Base-by-base conservation (phyloP, 805 yeast species). In the Sugiyamaella marilandica region DNA sequence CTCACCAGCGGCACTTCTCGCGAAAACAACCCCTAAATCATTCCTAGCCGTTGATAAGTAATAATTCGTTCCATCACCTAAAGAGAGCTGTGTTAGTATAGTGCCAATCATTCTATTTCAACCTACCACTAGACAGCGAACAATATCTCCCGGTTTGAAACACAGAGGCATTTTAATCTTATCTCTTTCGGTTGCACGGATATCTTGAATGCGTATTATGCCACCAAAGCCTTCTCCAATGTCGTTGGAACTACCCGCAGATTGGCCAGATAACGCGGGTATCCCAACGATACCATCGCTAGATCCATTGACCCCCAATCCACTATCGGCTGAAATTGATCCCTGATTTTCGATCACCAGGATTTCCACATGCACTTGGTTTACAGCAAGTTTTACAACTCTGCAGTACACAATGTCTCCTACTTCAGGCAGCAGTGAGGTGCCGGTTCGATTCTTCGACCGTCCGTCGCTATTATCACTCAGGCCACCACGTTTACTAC, bases 21-120 rank as follows among this genome's bases (percentile, higher is more conserved):
- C 97, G 67, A 91, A 87, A 1, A 94, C 84, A 2, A 94, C 99
- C 2, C 99, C 99, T 37, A 92, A 72, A 63, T 92, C 96, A 67
- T 92, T 89, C 57, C 84, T 75, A 2, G 97, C 95, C 0, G 99
- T 94, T 5, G 89, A 79, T 57, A 94, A 73, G 67, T 91, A 94
- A 65, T 91, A 94, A 66, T 88, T 87, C 16, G 85, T 77, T 8
- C 98, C 98, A 69, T 94, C 99, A 51, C 99, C 99, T 33, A 94
- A 72, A 0, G 96, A 87, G 29, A 82, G 62, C 50, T 13, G 33
- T 5, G 50, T 47, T 47, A 47, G 50, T 16, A 44, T 14, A 24
- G 19, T 14, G 32, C 14, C 14, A 24, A 21, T 10, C 33, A 31
- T 21, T n/a, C 10, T 13, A 9, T 11, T 31, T n/a, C 11, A 13